phyloP scores from a whole-genome alignment of 2,329 filamentous ascomycete species.

The Cladosporium velox region DNA sequence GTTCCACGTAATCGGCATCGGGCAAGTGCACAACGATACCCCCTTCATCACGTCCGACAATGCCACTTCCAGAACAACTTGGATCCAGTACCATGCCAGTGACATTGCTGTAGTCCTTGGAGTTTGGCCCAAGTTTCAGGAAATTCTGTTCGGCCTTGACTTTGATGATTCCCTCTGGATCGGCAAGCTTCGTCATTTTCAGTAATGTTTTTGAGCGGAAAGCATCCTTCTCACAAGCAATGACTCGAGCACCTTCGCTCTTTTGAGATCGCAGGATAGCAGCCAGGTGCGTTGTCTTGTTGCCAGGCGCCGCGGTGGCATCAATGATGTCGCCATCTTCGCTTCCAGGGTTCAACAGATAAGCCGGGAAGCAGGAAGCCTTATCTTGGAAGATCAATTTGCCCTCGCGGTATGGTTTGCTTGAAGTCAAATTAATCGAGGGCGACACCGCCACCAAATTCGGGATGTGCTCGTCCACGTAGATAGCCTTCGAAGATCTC shows the following conservation, averaged over 20 bases:
- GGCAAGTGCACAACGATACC: constrained; percentile 64
- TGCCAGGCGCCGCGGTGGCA: constrained; percentile 90
- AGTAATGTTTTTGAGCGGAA: constrained; percentile 72
- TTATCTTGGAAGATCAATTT: constrained; percentile 92
- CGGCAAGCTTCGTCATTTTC: constrained; percentile 81
- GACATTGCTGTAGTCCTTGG: constrained; percentile 67
- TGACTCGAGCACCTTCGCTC: constrained; percentile 53
- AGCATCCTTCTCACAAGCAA: constrained; percentile 77
- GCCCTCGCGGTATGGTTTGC: constrained; percentile 71
- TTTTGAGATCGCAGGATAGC: constrained; percentile 62
- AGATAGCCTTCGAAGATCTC: constrained; percentile 53
- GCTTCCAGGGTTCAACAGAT: constrained; percentile 70
- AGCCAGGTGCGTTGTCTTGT: constrained; percentile 94
- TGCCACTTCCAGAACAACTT: constrained; percentile 93
- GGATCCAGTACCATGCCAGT: constrained; percentile 83
- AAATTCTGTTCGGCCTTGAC: constrained; percentile 81
- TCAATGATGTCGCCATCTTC: constrained; percentile 81
- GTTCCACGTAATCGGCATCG: constrained; percentile 22
- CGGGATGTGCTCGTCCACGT: constrained; percentile 79
- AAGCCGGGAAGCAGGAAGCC: constrained; percentile 94
- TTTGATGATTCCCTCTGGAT: constrained; percentile 65
- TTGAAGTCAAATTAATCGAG: constrained; percentile 70
- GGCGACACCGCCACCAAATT: constrained; percentile 79
- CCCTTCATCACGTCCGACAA: constrained; percentile 82
- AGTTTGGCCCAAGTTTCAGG: constrained; percentile 68